Evolutionary conservation across 23 red algal genomes (phyloP), one percentile per base, ranked within the genome.

Genomic region (Agarophyton chilense): DNA sequence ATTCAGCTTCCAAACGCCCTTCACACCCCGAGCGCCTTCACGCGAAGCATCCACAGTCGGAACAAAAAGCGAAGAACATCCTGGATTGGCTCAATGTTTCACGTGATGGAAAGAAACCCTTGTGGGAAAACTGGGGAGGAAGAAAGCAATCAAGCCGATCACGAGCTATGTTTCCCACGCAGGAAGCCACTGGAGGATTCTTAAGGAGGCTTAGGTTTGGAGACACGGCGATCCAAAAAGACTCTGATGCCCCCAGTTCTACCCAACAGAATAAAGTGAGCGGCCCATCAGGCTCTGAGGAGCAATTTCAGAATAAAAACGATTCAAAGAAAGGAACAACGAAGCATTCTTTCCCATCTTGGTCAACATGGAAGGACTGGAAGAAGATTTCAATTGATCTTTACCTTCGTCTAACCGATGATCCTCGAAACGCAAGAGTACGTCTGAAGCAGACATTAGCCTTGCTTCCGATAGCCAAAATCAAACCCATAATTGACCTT

Each of bases 381-480:
- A 88, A 88, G 33, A 61, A 73, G 45, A 41, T 76, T 46, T 72
- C 84, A 17, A 22, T 76, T 46, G 84, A 88, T 56, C 32, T 76
- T n/a, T 88, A 88, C 84, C 52, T 88, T 63, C 84, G 84, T 60
- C 68, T 88, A 0, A 58, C 65, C 3, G 68, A 88, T 21, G 51
- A 54, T 38, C 84, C 84, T 22, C 50, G 29, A 42, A 42, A 88
- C 67, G 56, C 84, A 46, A 46, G 52, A n/a, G 21, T 88, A 24
- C 84, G 84, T 1, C 68, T 88, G 19, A 88, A 88, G 50, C 84
- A 88, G 49, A 88, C 84, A 55, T 28, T 88, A 40, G 68, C 84
- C 12, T 26, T 63, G 42, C 31, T 75, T 10, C 84, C 84, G 6
- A 43, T 73, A 34, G 21, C 72, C 68, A 74, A 72, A 42, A 21